phyloP scores from a whole-genome alignment of 2,329 filamentous ascomycete species.

The Hysterium pulicare region DNA sequence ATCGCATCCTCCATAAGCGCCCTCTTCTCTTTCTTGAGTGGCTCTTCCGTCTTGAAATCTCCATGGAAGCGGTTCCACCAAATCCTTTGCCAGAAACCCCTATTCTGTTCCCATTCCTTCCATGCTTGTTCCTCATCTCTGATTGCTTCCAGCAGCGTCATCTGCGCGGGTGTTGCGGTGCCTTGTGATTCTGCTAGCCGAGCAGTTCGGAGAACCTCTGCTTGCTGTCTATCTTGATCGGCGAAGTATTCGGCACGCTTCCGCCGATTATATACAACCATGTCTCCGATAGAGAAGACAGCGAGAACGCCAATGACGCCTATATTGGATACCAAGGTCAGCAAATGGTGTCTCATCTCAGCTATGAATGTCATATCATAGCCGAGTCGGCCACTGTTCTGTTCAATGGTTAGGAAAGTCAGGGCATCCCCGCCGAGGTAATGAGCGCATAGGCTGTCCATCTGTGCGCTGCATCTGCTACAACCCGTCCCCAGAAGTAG shows the following conservation, averaged over 20 bases:
- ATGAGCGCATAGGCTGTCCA: conserved; percentile 59
- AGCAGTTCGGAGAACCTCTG: conserved; percentile 43
- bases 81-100: conserved; percentile 26
- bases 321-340: conserved; percentile 24
- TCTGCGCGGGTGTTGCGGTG: conserved; percentile 48
- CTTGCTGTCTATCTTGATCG: conserved; percentile 47
- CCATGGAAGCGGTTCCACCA: background rate
- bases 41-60: conserved; percentile 27
- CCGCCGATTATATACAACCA: conserved; percentile 65
- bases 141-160: conserved; percentile 55
- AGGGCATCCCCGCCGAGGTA: conserved; percentile 54
- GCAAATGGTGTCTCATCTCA: no score
- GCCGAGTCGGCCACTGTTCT: no score
- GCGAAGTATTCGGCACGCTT: conserved; percentile 61
- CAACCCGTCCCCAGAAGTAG: conserved; percentile 35
- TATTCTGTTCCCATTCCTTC: conserved; percentile 31
- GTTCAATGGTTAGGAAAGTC: background rate
- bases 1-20: conserved; percentile 9
- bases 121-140: conserved; percentile 61
- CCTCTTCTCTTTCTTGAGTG: background rate
- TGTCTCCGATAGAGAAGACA: conserved; percentile 62
- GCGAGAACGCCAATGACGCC: conserved; percentile 60
- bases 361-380: no score
- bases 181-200: conserved; percentile 42
- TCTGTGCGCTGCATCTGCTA: conserved; percentile 60